These are phyloP conservation scores for Sporisorium iseilematis-ciliati DNA, from an alignment of 1,284 basidiomycete species.

Conservation along the genomic window DNA sequence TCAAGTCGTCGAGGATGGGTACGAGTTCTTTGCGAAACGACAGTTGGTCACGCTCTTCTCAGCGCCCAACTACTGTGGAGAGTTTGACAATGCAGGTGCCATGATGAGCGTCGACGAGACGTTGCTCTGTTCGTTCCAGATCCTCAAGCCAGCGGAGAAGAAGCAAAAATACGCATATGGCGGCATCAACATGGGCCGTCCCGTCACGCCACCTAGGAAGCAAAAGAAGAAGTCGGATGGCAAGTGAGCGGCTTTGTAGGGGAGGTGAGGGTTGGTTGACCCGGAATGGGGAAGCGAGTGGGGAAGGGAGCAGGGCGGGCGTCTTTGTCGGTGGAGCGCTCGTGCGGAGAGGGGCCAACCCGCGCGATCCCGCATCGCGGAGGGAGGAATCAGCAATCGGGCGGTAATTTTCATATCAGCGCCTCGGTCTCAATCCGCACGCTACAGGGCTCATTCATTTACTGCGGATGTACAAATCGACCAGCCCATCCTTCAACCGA, in stretches of 20 bases:
- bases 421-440: no score
- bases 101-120: conserved; percentile 99
- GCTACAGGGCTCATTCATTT: no score
- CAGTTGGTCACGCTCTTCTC: conserved; percentile 97
- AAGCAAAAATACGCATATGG: conserved; percentile 81
- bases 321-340: no score
- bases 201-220: conserved; percentile 74
- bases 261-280: neutral
- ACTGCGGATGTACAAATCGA: no score
- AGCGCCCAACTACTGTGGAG: conserved; percentile 97
- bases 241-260: conserved; percentile 54
- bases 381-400: no score
- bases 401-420: no score
- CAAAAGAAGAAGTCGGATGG: conserved; percentile 72
- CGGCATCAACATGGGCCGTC: conserved; percentile 72
- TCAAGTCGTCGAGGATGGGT: conserved; percentile 99
- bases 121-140: conserved; percentile 92
- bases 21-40: conserved; percentile 98
- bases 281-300: neutral
- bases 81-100: conserved; percentile 98
- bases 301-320: no score
- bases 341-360: neutral
- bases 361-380: no score
- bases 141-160: conserved; percentile 99
- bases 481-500: no score